These are phyloP conservation scores for Pseudocercospora vitis DNA, from an alignment of 2,329 filamentous ascomycete genomes.

Conservation along the genomic window DNA sequence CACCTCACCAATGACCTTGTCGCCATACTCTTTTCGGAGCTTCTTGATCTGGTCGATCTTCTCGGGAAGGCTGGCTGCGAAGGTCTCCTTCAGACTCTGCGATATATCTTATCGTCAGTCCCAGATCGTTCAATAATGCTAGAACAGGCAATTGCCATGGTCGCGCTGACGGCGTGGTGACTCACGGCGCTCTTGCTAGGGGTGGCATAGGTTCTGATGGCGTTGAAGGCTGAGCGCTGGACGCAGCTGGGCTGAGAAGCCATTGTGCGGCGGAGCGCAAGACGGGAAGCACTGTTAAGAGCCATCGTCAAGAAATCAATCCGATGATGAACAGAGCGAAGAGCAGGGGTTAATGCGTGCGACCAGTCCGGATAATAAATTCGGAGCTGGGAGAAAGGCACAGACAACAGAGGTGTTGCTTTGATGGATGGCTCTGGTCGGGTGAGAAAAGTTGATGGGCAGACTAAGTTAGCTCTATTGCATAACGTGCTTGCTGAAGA, in stretches of 20 bases:
- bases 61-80: constrained; percentile 90
- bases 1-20: constrained; percentile 94
- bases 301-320: constrained; percentile 33
- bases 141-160: background rate
- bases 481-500: no score
- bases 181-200: constrained; percentile 86
- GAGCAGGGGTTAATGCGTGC: constrained; percentile 11
- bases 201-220: constrained; percentile 86
- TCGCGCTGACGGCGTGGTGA: constrained; percentile 6
- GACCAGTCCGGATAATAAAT: constrained; percentile 10
- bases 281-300: constrained; percentile 50
- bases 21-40: constrained; percentile 94
- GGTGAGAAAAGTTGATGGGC: background rate
- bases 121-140: background rate
- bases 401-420: background rate
- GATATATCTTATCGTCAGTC: constrained; percentile 10
- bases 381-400: constrained; percentile 9
- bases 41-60: constrained; percentile 99
- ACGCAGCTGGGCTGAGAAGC: constrained; percentile 63
- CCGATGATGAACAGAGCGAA: constrained; percentile 22
- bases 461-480: no score
- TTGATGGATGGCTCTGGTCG: no score
- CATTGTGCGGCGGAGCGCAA: constrained; percentile 76
- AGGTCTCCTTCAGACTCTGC: constrained; percentile 96
- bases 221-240: constrained; percentile 67